Base-by-base conservation (phyloP, 2,329 filamentous ascomycete species). In the Colletotrichum paranaense region DNA sequence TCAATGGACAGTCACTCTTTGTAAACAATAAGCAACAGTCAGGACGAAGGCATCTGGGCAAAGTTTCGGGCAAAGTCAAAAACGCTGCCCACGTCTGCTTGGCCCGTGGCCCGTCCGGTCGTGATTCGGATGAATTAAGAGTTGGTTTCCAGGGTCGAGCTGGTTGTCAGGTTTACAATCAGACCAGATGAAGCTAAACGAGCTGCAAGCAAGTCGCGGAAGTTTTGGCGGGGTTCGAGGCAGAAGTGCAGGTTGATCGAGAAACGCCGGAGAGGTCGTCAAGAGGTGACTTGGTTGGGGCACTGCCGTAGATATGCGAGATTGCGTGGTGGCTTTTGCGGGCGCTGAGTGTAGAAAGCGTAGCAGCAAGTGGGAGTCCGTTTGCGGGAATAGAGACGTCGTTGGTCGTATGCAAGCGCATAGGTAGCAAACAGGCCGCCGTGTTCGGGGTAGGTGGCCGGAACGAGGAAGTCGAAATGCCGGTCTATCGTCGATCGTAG, bases 41-140 rank as follows among this genome's bases (percentile, higher is more conserved):
- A 56, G 42, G 70, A 70, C 55, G 60, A 70, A 60, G 46, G 67
- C 70, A 73, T 73, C 57, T 70, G 60, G 35, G 46, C 66, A 69
- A 35, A 60, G 26, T 60, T 65, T 35, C 55, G 70, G 66, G 66
- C 8, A 70, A 49, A 42, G 49, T 49, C 26, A 55, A 24, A 24
- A 65, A 62, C 67, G 67, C 49, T 65, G 32, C 19, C 46, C 52
- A 53, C 49, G 28, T 60, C 32, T 56, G 60, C n/a, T 55, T 24
- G 28, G 46, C 38, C 56, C 60, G 67, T 56, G 59, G 67, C 30
- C 67, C 66, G 58, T 53, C 42, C 46, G 32, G 60, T 69, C 53
- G 58, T 60, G 42, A 56, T 55, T 70, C 60, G 60, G 67, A 66
- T 62, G 67, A 35, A 69, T 56, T 38, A 65, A 70, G 60, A 57